phyloP scores from a whole-genome alignment of 2,329 filamentous ascomycete species.

The Cladophialophora bantiana region DNA sequence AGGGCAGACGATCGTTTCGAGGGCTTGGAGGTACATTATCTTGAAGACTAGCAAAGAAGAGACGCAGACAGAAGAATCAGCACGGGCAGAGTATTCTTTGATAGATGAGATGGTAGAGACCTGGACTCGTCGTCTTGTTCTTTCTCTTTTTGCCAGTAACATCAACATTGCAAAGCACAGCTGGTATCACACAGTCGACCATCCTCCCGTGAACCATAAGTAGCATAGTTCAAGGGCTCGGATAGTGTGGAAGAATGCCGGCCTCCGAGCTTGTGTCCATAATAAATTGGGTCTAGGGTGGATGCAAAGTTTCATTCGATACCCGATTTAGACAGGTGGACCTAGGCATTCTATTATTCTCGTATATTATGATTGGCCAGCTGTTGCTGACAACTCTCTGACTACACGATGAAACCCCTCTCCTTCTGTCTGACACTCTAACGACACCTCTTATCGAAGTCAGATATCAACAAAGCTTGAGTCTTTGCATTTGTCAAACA shows the following conservation, averaged over 20 bases:
- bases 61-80: not conserved
- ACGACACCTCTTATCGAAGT: no score
- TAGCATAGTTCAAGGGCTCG: not conserved
- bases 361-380: not conserved
- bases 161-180: not conserved
- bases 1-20: slow-evolving; percentile 28
- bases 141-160: not conserved
- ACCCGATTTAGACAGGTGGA: not conserved
- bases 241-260: not conserved
- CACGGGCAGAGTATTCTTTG: not conserved
- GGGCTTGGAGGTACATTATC: slow-evolving; percentile 22
- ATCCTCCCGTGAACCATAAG: no score
- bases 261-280: not conserved
- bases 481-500: not conserved
- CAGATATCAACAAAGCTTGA: not conserved
- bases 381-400: not conserved
- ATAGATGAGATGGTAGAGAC: not conserved
- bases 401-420: no score
- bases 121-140: not conserved
- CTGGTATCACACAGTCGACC: no score
- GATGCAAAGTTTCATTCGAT: no score
- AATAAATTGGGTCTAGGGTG: not conserved
- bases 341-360: not conserved
- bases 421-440: no score
- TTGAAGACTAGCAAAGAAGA: not conserved